These are phyloP conservation scores for Domatiomyces catenatus DNA, from an alignment of 2,329 filamentous ascomycete species.

Conservation along the genomic window DNA sequence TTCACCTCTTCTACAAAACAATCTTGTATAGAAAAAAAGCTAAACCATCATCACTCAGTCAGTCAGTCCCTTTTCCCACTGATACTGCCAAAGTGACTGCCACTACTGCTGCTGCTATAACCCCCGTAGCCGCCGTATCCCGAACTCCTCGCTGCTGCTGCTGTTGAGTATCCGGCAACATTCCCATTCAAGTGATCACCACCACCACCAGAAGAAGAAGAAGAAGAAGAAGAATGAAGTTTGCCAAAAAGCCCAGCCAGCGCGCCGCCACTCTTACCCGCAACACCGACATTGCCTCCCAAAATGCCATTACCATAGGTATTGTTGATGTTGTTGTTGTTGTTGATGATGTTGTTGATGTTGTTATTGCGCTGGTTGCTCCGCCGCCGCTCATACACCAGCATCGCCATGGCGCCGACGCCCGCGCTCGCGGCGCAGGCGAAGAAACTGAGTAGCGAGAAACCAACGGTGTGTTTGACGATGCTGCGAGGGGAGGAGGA, in stretches of 20 bases:
- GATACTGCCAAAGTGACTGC: neutral
- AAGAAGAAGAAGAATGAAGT: too few relatives aligned
- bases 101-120: constrained; percentile 3
- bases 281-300: constrained; percentile 7
- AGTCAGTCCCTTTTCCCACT: neutral
- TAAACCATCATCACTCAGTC: too few relatives aligned
- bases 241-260: neutral
- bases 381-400: constrained; percentile 16
- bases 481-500: constrained; percentile 9
- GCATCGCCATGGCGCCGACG: constrained; percentile 15
- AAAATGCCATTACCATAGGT: constrained; percentile 14
- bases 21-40: too few relatives aligned
- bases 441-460: constrained; percentile 16
- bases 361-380: constrained; percentile 8
- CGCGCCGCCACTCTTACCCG: neutral
- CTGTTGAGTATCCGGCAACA: constrained; percentile 1
- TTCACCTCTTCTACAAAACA: too few relatives aligned
- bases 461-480: constrained; percentile 15
- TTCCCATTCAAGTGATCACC: neutral
- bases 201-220: neutral
- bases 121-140: constrained; percentile 18
- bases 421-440: constrained; percentile 16
- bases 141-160: constrained; percentile 9
- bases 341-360: constrained; percentile 1
- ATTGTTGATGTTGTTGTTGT: neutral